phyloP scores from a whole-genome alignment of 176 grass and related monocot species.

The Cenchrus americanus region DNA sequence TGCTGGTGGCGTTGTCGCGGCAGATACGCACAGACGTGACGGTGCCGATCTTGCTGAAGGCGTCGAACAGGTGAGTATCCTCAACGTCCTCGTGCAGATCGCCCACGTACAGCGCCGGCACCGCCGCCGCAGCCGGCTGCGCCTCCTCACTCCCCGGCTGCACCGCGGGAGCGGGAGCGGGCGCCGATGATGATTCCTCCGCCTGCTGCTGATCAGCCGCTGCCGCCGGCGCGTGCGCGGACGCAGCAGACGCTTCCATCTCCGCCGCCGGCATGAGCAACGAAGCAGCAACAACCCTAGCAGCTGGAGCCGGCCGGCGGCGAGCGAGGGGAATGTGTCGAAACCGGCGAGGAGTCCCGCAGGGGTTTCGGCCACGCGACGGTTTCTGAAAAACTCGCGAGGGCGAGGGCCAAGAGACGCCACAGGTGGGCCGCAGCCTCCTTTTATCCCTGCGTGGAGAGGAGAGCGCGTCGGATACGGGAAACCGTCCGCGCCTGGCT shows the following conservation, averaged over 20 bases:
- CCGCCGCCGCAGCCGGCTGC: neutral
- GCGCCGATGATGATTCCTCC: neutral
- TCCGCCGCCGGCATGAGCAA: conserved; percentile 26
- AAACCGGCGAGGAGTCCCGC: neutral
- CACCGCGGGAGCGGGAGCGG: neutral
- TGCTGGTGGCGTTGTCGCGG: conserved; percentile 54
- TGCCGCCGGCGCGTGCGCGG: neutral
- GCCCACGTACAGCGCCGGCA: conserved; percentile 68
- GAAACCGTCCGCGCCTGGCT: conserved; percentile 39
- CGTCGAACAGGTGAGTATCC: conserved; percentile 53
- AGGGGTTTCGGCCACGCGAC: conserved; percentile 5
- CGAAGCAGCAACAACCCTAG: too few relatives aligned
- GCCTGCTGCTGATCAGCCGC: neutral
- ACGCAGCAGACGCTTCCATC: conserved; percentile 16
- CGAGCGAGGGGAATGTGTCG: neutral
- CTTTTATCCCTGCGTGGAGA: conserved; percentile 11
- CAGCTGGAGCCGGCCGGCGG: neutral
- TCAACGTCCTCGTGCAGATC: conserved; percentile 55
- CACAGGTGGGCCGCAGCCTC: neutral
- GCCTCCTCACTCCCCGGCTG: neutral
- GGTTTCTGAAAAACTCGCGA: conserved; percentile 4
- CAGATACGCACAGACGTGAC: conserved; percentile 70
- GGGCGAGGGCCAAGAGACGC: conserved; percentile 23
- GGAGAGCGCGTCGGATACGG: neutral
- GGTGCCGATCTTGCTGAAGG: conserved; percentile 56